phyloP scores from a whole-genome alignment of 257 asterid species.

The Sherardia arvensis region DNA sequence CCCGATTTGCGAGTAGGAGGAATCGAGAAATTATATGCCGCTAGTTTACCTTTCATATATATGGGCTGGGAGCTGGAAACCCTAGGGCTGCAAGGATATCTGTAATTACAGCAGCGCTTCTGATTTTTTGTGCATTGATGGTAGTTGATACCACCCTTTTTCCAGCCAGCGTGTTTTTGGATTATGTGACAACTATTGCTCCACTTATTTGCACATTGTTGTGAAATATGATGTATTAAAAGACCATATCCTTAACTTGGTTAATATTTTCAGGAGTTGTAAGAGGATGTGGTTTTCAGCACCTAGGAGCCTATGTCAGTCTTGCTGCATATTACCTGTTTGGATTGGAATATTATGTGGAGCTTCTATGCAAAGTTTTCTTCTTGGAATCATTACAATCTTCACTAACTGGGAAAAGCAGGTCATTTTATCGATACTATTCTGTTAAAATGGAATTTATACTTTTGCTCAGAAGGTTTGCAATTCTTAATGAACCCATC shows the following conservation, averaged over 20 bases:
- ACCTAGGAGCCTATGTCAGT: conserved; percentile 42
- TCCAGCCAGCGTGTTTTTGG: conserved; percentile 49
- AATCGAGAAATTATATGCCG: too few species aligned
- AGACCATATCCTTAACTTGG: neutral
- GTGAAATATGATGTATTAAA: neutral
- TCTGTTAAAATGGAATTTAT: neutral
- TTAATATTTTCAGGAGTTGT: conserved; percentile 33
- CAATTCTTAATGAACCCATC: neutral
- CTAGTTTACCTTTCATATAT: too few species aligned
- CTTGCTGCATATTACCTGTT: conserved; percentile 36
- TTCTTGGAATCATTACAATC: conserved; percentile 23
- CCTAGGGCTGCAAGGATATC: conserved; percentile 52
- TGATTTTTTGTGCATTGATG: conserved; percentile 33
- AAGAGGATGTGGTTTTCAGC: conserved; percentile 60
- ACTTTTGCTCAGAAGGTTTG: neutral
- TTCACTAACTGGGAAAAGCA: neutral
- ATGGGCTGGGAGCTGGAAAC: conserved; percentile 69
- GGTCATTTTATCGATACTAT: neutral
- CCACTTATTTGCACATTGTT: conserved; percentile 42
- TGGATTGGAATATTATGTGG: conserved; percentile 46
- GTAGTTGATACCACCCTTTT: conserved; percentile 31
- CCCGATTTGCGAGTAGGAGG: too few species aligned
- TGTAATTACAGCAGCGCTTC: conserved; percentile 39
- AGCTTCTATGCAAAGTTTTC: conserved; percentile 20
- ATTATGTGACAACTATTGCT: conserved; percentile 54